Base-by-base conservation (phyloP, 2,329 filamentous ascomycete species). In the Sarocladiaceae sp. region DNA sequence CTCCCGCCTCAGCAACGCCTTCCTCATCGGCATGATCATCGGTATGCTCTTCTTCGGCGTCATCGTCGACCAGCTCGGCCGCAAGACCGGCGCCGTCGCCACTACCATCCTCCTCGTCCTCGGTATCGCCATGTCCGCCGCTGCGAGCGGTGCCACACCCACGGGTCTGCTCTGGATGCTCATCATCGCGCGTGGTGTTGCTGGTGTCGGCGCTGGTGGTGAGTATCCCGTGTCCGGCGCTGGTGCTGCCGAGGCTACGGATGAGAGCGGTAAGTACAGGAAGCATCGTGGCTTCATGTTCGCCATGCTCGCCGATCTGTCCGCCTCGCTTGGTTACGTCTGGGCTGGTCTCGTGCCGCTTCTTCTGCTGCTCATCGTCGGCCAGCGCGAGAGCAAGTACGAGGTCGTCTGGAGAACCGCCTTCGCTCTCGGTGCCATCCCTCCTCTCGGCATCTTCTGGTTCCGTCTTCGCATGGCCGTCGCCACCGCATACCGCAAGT, bases 41-140 rank as follows among this genome's bases (percentile, higher is more conserved):
- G 75, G 75, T 42, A 79, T 78, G 67, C 56, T 78, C 6, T 59
- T 68, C 50, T 76, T 78, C 47, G 73, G 74, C 6, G 58, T 68
- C 9, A 53, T 72, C 6, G 70, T 72, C 48, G 73, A 74, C 50
- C 65, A 67, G 15, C 52, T 75, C 4, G 73, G 73, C n/a, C 63
- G 73, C 31, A 64, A 67, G 33, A 72, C 65, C 1, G 72, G 72
- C 11, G 66, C 69, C 31, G 56, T 75, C 3, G 60, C 63, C 4
- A 68, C 73, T 0, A 76, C 72, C 0, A 42, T 64, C 13, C 59
- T 76, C 33, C 56, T 76, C 6, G 62, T 72, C 2, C 47, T 73
- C 2, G 72, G 71, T 19, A 64, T 74, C 31, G 56, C 68, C 1
- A 51, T 76, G 16, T 66, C 70, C 0, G 65, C 72, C 3, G 70